Conservation (phyloP, 257 asterid genomes). For the Penstemon barbatus region DNA sequence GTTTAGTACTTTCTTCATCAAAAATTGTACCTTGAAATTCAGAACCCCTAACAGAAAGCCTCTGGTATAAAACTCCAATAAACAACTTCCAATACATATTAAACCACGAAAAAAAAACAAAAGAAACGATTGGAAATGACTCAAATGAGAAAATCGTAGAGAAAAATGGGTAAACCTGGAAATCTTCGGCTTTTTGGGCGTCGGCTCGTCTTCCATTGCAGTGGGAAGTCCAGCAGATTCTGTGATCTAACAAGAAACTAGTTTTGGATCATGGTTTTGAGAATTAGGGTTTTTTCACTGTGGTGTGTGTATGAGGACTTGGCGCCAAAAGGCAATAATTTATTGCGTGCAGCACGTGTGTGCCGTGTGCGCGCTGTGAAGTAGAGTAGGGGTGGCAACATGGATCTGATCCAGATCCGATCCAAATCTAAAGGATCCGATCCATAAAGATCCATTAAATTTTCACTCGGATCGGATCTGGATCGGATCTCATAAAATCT, state of each 20-base stretch:
- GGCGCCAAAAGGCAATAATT: no score
- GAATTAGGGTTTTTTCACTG: background rate
- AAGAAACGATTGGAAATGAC: background rate
- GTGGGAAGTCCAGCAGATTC: constrained; percentile 14
- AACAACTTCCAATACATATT: background rate
- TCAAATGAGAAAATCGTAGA: background rate
- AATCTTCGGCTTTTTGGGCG: constrained; percentile 53
- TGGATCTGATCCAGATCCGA: no score
- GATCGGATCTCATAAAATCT: no score
- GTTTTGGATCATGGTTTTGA: background rate
- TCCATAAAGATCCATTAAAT: no score
- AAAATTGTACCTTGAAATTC: constrained; percentile 20
- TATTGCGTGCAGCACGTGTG: no score
- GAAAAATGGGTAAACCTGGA: constrained; percentile 43
- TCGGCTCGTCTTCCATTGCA: constrained; percentile 52
- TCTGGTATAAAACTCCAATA: background rate
- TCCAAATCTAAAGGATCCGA: no score
- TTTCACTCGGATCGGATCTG: no score
- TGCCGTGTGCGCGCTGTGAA: no score
- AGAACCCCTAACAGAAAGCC: constrained; percentile 22
- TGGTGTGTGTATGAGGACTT: no score
- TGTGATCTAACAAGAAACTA: background rate
- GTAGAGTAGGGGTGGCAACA: no score
- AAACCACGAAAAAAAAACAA: background rate
- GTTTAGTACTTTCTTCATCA: constrained; percentile 20